These are phyloP conservation scores for Phallus indusiatus DNA, from an alignment of 768 basidiomycete species.

Conservation along the genomic window DNA sequence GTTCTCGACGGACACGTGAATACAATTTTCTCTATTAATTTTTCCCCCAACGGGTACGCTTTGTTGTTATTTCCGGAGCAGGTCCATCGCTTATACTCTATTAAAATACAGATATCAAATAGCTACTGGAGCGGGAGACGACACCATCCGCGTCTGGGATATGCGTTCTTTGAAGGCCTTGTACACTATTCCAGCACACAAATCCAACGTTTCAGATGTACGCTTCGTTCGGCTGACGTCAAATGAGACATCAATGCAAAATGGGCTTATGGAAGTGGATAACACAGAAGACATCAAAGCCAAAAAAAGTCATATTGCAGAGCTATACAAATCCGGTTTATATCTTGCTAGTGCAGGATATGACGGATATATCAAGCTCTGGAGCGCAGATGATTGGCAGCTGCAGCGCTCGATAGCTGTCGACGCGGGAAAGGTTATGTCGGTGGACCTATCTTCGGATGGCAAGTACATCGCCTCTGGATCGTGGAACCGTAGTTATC, in stretches of 20 bases:
- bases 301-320: not conserved
- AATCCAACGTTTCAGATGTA: constrained; percentile 89
- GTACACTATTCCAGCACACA: constrained; percentile 94
- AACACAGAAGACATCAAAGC: constrained; percentile 52
- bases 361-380: constrained; percentile 90
- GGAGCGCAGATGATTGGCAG: constrained; percentile 99
- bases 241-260: constrained; percentile 26
- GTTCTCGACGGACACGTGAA: constrained; percentile 95
- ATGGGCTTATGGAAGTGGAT: constrained; percentile 30
- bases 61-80: constrained; percentile 2
- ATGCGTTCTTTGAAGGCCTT: constrained; percentile 86
- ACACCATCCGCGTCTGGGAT: constrained; percentile 98
- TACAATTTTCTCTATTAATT: constrained; percentile 82
- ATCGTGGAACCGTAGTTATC: constrained; percentile 91
- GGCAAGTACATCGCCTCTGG: constrained; percentile 80
- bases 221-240: constrained; percentile 79
- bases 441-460: constrained; percentile 82
- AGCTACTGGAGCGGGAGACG: constrained; percentile 93
- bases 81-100: not conserved
- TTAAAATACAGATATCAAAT: constrained; percentile 72
- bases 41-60: constrained; percentile 90
- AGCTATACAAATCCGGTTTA: constrained; percentile 70
- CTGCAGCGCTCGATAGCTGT: constrained; percentile 79
- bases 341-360: constrained; percentile 93
- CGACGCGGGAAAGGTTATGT: constrained; percentile 98